Percentiles rank a stretch among this genome's conserved stretches.
Evolutionary conservation across 163 green algal species (phyloP).

Genomic region (Chlamydomonas reinhardtii): DNA sequence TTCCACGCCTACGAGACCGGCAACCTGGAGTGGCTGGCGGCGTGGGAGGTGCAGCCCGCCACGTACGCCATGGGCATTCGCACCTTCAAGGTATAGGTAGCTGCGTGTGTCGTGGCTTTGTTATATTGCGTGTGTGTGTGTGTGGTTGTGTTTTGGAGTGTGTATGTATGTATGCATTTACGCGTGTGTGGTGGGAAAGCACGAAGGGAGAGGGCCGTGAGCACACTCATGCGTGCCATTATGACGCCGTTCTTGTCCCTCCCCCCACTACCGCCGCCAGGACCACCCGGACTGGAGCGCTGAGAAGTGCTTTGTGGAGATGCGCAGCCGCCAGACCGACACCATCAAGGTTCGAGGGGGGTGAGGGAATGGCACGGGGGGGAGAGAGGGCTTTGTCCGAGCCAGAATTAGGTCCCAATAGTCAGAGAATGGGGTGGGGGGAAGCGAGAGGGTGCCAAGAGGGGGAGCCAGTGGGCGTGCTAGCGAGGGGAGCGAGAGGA

Average conservation of each 20-base stretch:
- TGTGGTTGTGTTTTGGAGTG: background rate
- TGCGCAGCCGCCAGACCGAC: conserved; percentile 65
- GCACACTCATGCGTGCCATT: too few relatives aligned
- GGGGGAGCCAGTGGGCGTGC: too few relatives aligned
- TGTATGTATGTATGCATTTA: background rate
- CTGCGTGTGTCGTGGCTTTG: background rate
- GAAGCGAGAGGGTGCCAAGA: too few relatives aligned
- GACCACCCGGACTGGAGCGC: conserved; percentile 13
- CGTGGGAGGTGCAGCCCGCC: conserved; percentile 84
- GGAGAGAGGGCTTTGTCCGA: background rate
- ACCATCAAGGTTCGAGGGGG: conserved; percentile 59
- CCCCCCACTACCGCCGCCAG: background rate
- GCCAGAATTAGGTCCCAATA: too few relatives aligned
- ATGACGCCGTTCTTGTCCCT: too few relatives aligned
- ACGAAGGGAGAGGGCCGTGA: too few relatives aligned
- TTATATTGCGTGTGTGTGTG: too few relatives aligned
- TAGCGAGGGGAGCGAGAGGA: too few relatives aligned
- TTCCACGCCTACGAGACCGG: conserved; percentile 87
- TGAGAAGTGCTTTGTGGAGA: conserved; percentile 37
- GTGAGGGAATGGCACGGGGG: background rate
- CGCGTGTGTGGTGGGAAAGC: background rate
- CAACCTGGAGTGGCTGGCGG: conserved; percentile 86
- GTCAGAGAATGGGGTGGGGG: too few relatives aligned
- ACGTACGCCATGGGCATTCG: conserved; percentile 80
- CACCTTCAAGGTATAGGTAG: conserved; percentile 60